Evolutionary conservation across 257 asterid genomes (phyloP), one percentile per base, ranked within the genome.

Genomic region (Echites panduratus): DNA sequence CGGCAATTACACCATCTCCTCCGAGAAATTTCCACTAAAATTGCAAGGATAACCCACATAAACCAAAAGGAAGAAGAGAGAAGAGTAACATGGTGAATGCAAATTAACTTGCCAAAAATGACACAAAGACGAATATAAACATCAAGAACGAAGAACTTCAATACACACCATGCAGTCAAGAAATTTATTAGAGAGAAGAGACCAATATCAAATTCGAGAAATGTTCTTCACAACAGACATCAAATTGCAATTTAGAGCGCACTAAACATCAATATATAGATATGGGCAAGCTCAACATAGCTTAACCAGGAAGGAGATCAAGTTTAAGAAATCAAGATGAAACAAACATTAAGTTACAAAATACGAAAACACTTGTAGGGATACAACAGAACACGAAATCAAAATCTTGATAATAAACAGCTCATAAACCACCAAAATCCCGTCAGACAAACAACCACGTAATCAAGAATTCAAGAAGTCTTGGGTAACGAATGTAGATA

Each of bases 401-500:
- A 26, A 1, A 49, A 17, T 19, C 58, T 49, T 24, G 7, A 1
- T 16, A 27, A 29, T 26, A 45, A 68, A 12, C 43, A 7, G 40
- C 57, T 24, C 56, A 43, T 0, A 43, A 47, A 44, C 38, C 38
- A 32, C 38, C 57, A 68, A 68, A 44, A 10, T 68, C 24, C 49
- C 70, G 70, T 43, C 70, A 35, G 11, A 35, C 59, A 38, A 29
- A 17, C 38, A 41, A 44, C 32, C 54, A 5, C 3, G 14, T 8
- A 27, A 44, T 68, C 72, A 26, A 17, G 41, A 12, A 22, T 45
- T 48, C 71, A 67, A 67, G 38, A 67, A 67, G 11, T 12, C 71
- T 43, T 47, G 56, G 14, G 40, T 24, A 27, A 13, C 14, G 24
- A 48, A 44, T 68, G 20, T 41, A 48, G 40, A 22, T 22, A 43